Base-by-base conservation (phyloP, 441 rosid species). In the Populus hybrid region DNA sequence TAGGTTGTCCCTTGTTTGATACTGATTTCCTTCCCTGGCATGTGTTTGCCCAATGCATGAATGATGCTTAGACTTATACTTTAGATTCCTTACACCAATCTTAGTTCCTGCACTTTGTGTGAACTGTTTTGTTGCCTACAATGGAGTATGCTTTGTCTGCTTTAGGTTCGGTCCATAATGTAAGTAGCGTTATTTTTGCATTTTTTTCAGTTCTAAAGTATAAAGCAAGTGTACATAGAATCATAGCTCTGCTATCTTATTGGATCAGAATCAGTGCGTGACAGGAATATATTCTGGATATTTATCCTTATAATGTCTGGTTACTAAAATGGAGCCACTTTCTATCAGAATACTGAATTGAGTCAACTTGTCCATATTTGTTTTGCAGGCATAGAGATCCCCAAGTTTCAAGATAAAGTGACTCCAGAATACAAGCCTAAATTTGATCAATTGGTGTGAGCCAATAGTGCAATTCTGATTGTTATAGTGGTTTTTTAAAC, bases 401-500 rank as follows among this genome's bases (percentile, higher is more conserved):
- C 98, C 31, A 94, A 92, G 90, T 92, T n/a, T 70, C 93, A 87
- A 33, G 98, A 94, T 83, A 91, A 77, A 3, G 94, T 76, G 26
- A 26, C 26, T 26, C 26, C 26, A 26, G 26, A 26, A 26, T 26
- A 26, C 26, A 26, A 26, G 26, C 26, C 26, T 26, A 26, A 26
- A 26, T 26, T 26, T 26, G 26, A 26, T 26, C 26, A 26, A 26
- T 26, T 94, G 94, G 99, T 94, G 78, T 84, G 95, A 35, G 80
- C 69, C 68, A 45, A 40, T 28, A 10, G n/a, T 21, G 21, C 40
- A 28, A 42, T 69, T 28, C 8, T 20, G 12, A 42, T 21, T 67
- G 14, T 24, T 40, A 45, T 53, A n/a, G 59, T 50, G 20, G 7
- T 50, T 76, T 69, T n/a, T 40, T 12, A n/a, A 12, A 21, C 9